phyloP scores from a whole-genome alignment of 2,329 filamentous ascomycete species.

The Hansfordia pulvinata region DNA sequence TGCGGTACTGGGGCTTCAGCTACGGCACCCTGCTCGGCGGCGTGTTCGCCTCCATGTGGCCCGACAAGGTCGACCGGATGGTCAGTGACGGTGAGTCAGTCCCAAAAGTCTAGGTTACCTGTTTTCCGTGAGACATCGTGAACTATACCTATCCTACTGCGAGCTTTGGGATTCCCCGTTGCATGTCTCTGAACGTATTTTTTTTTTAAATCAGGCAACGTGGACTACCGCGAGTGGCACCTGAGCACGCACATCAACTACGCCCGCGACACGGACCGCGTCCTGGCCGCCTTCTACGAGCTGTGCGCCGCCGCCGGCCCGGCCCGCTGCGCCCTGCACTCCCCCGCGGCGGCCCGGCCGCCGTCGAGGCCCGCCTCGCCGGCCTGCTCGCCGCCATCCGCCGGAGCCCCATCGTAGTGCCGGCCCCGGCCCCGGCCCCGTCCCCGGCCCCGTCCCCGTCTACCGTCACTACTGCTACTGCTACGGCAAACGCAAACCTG shows the following conservation, averaged over 20 bases:
- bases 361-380: conserved; percentile 24
- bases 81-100: conserved; percentile 36
- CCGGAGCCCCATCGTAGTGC: conserved; percentile 27
- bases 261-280: conserved; percentile 37
- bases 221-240: conserved; percentile 41
- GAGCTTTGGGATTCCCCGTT: too few relatives aligned
- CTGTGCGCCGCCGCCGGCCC: conserved; percentile 39
- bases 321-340: conserved; percentile 28
- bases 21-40: conserved; percentile 39
- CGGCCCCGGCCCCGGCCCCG: too few relatives aligned
- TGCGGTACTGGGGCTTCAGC: conserved; percentile 40
- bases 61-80: conserved; percentile 33
- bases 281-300: conserved; percentile 36
- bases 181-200: too few relatives aligned
- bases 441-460: too few relatives aligned
- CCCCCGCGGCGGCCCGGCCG: conserved; percentile 17
- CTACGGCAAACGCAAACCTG: conserved; percentile 4
- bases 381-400: conserved; percentile 26
- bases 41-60: conserved; percentile 36
- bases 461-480: too few relatives aligned
- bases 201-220: conserved; percentile 20
- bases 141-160: too few relatives aligned
- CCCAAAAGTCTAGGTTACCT: too few relatives aligned
- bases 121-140: too few relatives aligned
- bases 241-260: conserved; percentile 29